phyloP scores from a whole-genome alignment of 2,329 filamentous ascomycete species.

The Knufia fluminis region DNA sequence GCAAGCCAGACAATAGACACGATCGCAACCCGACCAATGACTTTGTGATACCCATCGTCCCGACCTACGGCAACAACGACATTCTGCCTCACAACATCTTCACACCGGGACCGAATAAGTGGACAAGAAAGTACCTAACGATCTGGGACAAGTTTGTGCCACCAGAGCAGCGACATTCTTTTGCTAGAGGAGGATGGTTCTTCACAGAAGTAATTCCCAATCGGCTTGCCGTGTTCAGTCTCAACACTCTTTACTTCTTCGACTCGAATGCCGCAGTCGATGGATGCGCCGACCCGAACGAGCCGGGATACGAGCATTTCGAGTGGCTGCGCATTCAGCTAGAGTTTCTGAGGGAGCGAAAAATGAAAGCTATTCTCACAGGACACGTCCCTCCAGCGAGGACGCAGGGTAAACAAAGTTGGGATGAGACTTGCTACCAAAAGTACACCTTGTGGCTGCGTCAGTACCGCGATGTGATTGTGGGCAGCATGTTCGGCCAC shows the following conservation, averaged over 20 bases:
- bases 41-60: constrained; percentile 69
- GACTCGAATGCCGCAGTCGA: constrained; percentile 88
- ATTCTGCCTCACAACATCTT: constrained; percentile 96
- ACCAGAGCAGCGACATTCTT: constrained; percentile 81
- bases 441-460: constrained; percentile 87
- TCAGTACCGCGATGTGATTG: constrained; percentile 83
- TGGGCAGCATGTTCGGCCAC: constrained; percentile 74
- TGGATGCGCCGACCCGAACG: constrained; percentile 66
- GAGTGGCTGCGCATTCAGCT: constrained; percentile 92
- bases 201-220: constrained; percentile 82
- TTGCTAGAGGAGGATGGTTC: constrained; percentile 90
- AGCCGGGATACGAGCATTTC: constrained; percentile 89
- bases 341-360: constrained; percentile 66
- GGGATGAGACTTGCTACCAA: constrained; percentile 98
- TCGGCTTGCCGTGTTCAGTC: constrained; percentile 77
- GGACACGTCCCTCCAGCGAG: constrained; percentile 90
- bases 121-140: constrained; percentile 66
- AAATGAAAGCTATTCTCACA: constrained; percentile 89
- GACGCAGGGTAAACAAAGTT: constrained; percentile 72
- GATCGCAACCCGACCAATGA: constrained; percentile 44
- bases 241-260: constrained; percentile 97
- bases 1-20: constrained; percentile 41
- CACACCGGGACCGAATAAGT: constrained; percentile 71
- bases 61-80: constrained; percentile 94
- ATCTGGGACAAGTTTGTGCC: constrained; percentile 86